phyloP scores from a whole-genome alignment of 2,329 filamentous ascomycete species.

The Emydomyces testavorans region DNA sequence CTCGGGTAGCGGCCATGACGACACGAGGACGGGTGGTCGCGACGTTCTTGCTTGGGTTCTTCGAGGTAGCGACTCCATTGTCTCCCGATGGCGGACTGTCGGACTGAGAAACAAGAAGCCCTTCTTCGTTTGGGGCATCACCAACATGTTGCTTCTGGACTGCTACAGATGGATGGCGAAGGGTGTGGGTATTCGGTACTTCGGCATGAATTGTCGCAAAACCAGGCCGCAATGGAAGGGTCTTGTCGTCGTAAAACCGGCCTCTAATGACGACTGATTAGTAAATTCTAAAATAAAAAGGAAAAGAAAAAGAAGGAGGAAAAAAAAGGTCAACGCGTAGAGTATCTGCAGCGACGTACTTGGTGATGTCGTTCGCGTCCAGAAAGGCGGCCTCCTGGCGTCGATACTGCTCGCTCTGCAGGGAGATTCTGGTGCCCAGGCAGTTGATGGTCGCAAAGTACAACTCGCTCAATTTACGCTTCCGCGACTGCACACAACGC shows the following conservation, averaged over 20 bases:
- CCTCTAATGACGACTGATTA: slow-evolving; percentile 34
- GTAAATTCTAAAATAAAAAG: too few species aligned
- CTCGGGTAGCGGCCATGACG: not conserved
- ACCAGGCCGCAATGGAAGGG: slow-evolving; percentile 36
- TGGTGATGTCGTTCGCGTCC: slow-evolving; percentile 46
- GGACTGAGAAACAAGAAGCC: not conserved
- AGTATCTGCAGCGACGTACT: slow-evolving; percentile 36
- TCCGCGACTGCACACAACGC: slow-evolving; percentile 61
- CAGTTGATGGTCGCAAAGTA: slow-evolving; percentile 63
- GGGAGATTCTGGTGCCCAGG: slow-evolving; percentile 42
- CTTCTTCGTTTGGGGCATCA: not conserved
- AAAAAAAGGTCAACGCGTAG: not conserved
- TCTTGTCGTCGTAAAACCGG: slow-evolving; percentile 46
- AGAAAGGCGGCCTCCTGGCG: slow-evolving; percentile 44
- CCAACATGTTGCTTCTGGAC: not conserved
- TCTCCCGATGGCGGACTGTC: not conserved
- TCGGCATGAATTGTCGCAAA: slow-evolving; percentile 7
- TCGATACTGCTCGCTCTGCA: slow-evolving; percentile 42
- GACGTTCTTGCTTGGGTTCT: not conserved
- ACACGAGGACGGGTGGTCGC: not conserved
- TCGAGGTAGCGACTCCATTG: not conserved
- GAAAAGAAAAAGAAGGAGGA: not conserved
- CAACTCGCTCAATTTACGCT: slow-evolving; percentile 81
- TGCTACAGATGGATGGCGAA: not conserved
- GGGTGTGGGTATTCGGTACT: not conserved